Conservation (phyloP, 2,329 filamentous ascomycete genomes). For the Colletotrichum sp. region DNA sequence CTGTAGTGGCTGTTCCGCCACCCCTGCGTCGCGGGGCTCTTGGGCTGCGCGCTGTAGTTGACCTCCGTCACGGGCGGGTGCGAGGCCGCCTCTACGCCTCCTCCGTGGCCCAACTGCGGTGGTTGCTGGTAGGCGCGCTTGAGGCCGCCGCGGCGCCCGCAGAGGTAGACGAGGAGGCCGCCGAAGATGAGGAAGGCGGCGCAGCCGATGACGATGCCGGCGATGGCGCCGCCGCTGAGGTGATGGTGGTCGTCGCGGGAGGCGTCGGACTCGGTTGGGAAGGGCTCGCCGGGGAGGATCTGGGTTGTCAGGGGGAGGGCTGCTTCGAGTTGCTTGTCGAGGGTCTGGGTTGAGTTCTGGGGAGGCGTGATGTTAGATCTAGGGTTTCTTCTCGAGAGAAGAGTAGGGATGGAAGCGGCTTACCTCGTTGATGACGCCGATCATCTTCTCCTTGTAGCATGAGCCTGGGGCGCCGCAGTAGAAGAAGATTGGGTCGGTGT, state of each 20-base stretch:
- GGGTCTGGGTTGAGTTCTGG: conserved; percentile 50
- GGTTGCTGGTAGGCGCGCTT: conserved; percentile 37
- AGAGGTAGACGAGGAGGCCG: conserved; percentile 51
- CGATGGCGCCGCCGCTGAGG: conserved; percentile 54
- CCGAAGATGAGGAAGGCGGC: conserved; percentile 48
- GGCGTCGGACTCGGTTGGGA: conserved; percentile 50
- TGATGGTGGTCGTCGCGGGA: conserved; percentile 12
- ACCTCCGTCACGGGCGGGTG: conserved; percentile 1
- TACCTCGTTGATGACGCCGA: conserved; percentile 77
- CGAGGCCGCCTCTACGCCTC: neutral
- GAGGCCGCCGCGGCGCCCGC: conserved; percentile 44
- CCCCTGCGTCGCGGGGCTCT: conserved; percentile 31
- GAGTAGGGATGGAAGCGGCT: conserved; percentile 17
- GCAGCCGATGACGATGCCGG: conserved; percentile 61
- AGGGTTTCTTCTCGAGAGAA: neutral
- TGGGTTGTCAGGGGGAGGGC: conserved; percentile 54
- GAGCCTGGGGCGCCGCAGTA: conserved; percentile 72
- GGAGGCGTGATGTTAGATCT: conserved; percentile 11
- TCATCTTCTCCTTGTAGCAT: conserved; percentile 70
- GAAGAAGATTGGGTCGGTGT: conserved; percentile 68
- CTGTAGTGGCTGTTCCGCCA: conserved; percentile 26
- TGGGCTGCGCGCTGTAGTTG: conserved; percentile 18
- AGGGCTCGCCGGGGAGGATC: conserved; percentile 59
- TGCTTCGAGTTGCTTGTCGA: conserved; percentile 49
- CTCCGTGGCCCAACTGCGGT: neutral